These are phyloP conservation scores for Miamiensis avidus DNA, from an alignment of 169 alveolate genomes.

Conservation along the genomic window DNA sequence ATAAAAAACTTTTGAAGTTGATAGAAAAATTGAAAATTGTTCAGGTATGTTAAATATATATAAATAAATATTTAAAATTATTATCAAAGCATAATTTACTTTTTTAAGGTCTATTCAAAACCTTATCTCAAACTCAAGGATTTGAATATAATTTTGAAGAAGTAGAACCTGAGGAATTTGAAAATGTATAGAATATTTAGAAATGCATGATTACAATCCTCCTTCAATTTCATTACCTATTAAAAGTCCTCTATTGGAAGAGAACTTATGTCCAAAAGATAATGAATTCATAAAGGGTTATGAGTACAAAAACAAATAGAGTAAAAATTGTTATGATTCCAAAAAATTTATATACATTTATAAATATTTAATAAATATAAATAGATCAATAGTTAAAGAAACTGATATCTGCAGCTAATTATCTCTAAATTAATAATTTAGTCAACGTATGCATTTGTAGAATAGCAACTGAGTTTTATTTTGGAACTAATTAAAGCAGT, in stretches of 20 bases:
- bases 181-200: constrained; percentile 5
- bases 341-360: too few relatives aligned
- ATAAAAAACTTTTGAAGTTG: not conserved
- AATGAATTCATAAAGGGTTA: constrained; percentile 15
- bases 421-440: constrained; percentile 15
- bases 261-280: constrained; percentile 15
- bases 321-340: too few relatives aligned
- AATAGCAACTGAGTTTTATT: constrained; percentile 19
- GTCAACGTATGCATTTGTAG: constrained; percentile 22
- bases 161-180: not conserved
- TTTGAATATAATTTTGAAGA: not conserved
- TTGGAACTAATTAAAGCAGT: constrained; percentile 13
- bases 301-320: not conserved
- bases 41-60: not conserved
- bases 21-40: too few relatives aligned
- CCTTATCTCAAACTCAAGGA: not conserved
- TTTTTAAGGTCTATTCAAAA: not conserved
- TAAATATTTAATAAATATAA: not conserved
- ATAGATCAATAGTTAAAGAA: not conserved
- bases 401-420: constrained; percentile 9
- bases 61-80: too few relatives aligned
- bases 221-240: constrained; percentile 8
- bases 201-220: constrained; percentile 19
- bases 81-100: too few relatives aligned
- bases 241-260: not conserved